Conservation (phyloP, 2,329 filamentous ascomycete genomes). For the Lasiodiplodia sp. region DNA sequence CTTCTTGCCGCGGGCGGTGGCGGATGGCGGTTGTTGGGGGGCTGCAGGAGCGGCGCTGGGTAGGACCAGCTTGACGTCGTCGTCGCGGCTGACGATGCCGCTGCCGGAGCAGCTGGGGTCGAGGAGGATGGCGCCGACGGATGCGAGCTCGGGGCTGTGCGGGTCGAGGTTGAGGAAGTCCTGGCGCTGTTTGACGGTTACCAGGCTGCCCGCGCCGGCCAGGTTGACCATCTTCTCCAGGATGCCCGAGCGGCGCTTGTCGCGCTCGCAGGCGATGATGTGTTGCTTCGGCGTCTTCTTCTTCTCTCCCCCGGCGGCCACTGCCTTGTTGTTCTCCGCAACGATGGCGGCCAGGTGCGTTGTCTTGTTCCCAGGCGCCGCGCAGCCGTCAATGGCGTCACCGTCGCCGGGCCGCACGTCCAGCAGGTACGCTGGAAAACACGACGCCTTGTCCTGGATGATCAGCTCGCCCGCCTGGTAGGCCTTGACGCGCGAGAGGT, state of each 20-base stretch:
- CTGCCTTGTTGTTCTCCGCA: conserved; percentile 36
- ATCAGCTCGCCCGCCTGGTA: conserved; percentile 83
- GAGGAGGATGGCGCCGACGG: conserved; percentile 83
- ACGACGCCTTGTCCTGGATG: conserved; percentile 95
- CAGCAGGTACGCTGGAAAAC: conserved; percentile 90
- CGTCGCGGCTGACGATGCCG: conserved; percentile 89
- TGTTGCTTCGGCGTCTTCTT: conserved; percentile 41
- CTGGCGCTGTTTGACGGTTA: conserved; percentile 73
- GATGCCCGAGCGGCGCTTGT: conserved; percentile 73
- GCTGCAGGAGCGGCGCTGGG: conserved; percentile 41
- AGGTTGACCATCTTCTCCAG: conserved; percentile 83
- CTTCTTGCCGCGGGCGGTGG: conserved; percentile 36
- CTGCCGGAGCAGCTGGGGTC: conserved; percentile 97
- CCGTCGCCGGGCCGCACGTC: conserved; percentile 72
- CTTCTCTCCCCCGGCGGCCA: background rate
- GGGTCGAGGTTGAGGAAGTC: conserved; percentile 86
- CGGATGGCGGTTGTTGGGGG: conserved; percentile 36
- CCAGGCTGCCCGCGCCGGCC: conserved; percentile 73
- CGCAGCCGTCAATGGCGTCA: conserved; percentile 89
- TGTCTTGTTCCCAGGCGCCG: conserved; percentile 96
- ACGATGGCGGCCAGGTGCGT: conserved; percentile 87
- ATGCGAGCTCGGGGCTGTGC: conserved; percentile 60
- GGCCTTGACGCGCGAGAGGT: conserved; percentile 75
- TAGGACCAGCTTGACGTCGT: conserved; percentile 64
- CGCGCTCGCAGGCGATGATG: conserved; percentile 83